Evolutionary conservation across 768 basidiomycete species (phyloP), one percentile per base, ranked within the genome.

Genomic region (Lyophyllum atratum): DNA sequence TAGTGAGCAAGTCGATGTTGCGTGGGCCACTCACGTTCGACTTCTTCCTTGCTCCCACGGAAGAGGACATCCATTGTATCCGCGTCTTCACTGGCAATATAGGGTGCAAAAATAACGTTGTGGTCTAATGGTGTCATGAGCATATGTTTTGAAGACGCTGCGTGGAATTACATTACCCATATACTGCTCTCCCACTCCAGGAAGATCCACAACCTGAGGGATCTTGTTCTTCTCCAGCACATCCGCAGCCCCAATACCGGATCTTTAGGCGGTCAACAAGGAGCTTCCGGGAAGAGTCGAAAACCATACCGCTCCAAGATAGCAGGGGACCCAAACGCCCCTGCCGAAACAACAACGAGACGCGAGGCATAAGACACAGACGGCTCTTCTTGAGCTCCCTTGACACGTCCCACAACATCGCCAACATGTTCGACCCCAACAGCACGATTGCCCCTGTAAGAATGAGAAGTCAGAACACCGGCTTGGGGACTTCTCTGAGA

Each of bases 111-210:
- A 2, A 70, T 58, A 29, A 72, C 42, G 56, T 73, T 76, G 58
- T 81, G 81, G 58, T 81, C 81, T 82, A 34, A 14, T 29, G 24
- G 46, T 9, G 54, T 47, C 2, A 8, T 56, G 34, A 6, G 33
- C 12, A 22, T 34, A 22, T 8, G 4, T 24, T 43, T 43, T 31
- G 1, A 21, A 31, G n/a, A 46, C 33, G 33, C n/a, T n/a, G n/a
- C 17, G 39, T 19, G 24, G 24, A 15, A 33, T 9, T 19, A 44
- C 51, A n/a, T 65, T 37, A 80, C 84, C 85, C 60, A 79, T 76
- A 51, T 82, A 84, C 59, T 90, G 82, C 65, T 88, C 86, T 11
- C 92, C 91, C 0, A 95, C 91, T 17, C 86, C 87, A 1, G 89
- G 88, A 14, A 92, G 80, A 52, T 90, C 83, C 15, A 89, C 76